Conservation (phyloP, 352 stramenopile species). For the Globisporangium takayamanum region DNA sequence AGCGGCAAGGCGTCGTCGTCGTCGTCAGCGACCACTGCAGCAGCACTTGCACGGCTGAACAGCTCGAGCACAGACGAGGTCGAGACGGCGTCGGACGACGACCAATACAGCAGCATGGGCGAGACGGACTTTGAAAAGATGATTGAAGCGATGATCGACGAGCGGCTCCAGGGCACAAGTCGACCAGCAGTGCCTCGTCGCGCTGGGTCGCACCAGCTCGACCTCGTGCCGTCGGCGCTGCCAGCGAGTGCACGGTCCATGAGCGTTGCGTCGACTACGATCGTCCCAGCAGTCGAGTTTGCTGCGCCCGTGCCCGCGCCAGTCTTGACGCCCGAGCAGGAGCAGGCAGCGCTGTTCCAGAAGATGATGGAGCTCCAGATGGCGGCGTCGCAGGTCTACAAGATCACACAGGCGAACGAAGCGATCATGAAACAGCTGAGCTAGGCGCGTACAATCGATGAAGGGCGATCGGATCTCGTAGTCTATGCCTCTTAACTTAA, state of each 20-base stretch:
- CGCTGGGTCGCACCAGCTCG: constrained; percentile 5
- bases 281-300: not conserved
- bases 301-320: not conserved
- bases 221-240: not conserved
- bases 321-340: not conserved
- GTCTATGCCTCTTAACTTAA: too few species aligned
- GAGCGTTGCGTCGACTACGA: not conserved
- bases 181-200: not conserved
- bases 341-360: constrained; percentile 16
- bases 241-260: not conserved
- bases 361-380: constrained; percentile 39
- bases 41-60: not conserved
- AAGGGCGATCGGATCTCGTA: too few species aligned
- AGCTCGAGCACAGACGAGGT: not conserved
- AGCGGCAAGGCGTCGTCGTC: not conserved
- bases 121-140: constrained; percentile 14
- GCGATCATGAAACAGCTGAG: constrained; percentile 28
- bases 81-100: constrained; percentile 4
- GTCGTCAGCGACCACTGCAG: not conserved
- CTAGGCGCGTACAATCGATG: not conserved
- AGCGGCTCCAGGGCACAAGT: constrained; percentile 1
- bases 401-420: constrained; percentile 39
- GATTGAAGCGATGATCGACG: constrained; percentile 16
- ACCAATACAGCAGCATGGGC: constrained; percentile 7
- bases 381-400: constrained; percentile 29